Percentiles rank a stretch among this genome's conserved stretches.
Evolutionary conservation across 352 stramenopile genomes (phyloP).

Genomic region (Globisporangium paddicum): DNA sequence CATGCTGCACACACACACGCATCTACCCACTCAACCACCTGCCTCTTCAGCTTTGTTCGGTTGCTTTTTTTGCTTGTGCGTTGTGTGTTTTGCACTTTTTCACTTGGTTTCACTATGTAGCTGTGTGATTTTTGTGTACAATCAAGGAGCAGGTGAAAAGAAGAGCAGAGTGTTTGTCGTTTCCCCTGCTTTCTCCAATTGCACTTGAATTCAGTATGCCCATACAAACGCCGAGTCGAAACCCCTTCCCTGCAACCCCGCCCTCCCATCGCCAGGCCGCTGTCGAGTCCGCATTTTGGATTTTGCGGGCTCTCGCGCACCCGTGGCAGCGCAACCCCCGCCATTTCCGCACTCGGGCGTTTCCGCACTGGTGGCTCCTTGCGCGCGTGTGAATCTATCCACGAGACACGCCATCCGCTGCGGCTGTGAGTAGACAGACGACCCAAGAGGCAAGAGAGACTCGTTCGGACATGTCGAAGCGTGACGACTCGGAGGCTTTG

Average conservation of each 20-base stretch:
- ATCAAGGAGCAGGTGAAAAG: not conserved
- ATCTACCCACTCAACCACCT: too few species aligned
- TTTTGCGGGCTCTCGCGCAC: conserved; percentile 26
- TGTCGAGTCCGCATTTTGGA: conserved; percentile 30
- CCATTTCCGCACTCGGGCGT: not conserved
- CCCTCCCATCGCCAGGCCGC: not conserved
- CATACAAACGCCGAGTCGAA: conserved; percentile 13
- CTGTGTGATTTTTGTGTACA: not conserved
- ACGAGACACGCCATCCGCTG: not conserved
- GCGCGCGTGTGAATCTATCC: too few species aligned
- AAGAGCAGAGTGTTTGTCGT: not conserved
- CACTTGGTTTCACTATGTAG: conserved; percentile 7
- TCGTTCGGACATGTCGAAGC: conserved; percentile 23
- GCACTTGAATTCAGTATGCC: conserved; percentile 1
- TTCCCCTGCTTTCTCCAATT: conserved; percentile 3
- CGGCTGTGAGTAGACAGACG: not conserved
- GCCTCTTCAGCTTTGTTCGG: too few species aligned
- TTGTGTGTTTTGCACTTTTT: not conserved
- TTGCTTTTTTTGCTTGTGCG: not conserved
- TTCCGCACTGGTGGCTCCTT: not conserved
- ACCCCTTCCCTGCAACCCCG: not conserved
- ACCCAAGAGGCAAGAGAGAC: not conserved
- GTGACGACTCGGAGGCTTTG: conserved; percentile 32
- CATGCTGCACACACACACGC: too few species aligned
- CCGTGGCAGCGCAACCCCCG: not conserved